Percentiles rank a stretch among this genome's conserved stretches.
These are phyloP conservation scores for Protoeuglena noctilucae DNA, from an alignment of 139 green algal genomes.

Conservation along the genomic window DNA sequence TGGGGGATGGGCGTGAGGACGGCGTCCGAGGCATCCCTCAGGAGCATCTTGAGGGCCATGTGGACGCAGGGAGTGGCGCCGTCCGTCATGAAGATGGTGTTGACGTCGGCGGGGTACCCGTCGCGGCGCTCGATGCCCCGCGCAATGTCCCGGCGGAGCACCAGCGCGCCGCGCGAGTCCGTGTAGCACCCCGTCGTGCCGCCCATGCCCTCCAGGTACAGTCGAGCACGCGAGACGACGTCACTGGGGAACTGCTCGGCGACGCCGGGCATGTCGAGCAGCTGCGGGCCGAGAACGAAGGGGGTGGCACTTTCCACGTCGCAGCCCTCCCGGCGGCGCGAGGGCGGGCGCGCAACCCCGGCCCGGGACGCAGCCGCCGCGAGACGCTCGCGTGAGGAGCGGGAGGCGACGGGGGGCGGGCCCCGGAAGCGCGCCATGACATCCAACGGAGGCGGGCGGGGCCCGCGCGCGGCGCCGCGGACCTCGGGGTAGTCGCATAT, in stretches of 20 bases:
- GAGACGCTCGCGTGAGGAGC: neutral
- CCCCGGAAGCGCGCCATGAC: constrained; percentile 2
- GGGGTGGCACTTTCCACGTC: neutral
- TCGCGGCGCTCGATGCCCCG: constrained; percentile 54
- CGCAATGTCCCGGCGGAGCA: constrained; percentile 47
- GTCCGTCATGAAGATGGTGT: constrained; percentile 70
- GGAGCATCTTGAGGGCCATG: constrained; percentile 44
- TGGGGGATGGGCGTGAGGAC: constrained; percentile 69
- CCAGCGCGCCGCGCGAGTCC: constrained; percentile 43
- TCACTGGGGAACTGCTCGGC: constrained; percentile 61
- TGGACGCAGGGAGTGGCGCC: constrained; percentile 59
- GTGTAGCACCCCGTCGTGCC: constrained; percentile 77
- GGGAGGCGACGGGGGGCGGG: neutral
- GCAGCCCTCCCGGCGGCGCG: neutral
- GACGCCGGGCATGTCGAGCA: constrained; percentile 49
- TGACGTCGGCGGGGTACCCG: constrained; percentile 35
- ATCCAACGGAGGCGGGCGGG: neutral
- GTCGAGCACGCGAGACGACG: constrained; percentile 48
- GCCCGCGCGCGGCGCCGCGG: no score
- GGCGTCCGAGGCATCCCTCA: constrained; percentile 36
- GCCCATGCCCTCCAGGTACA: constrained; percentile 46
- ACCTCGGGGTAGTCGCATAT: constrained; percentile 69
- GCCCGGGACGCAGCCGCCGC: neutral
- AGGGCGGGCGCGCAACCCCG: neutral
- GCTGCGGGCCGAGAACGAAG: no score